phyloP scores from a whole-genome alignment of 768 basidiomycete genomes.

The Multifurca ochricompacta region DNA sequence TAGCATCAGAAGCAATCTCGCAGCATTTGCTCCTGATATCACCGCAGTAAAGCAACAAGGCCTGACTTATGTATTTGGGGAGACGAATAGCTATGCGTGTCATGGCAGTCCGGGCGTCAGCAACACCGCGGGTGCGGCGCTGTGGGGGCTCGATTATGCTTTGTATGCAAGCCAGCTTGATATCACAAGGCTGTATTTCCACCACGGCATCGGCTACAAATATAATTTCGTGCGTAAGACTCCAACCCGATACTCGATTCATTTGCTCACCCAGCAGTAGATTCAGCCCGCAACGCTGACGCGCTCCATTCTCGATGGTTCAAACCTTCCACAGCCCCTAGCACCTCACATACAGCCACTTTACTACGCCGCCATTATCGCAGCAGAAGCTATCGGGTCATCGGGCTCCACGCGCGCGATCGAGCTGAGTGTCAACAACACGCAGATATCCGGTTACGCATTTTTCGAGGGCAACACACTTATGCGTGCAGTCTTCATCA shows the following conservation, averaged over 20 bases:
- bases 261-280: constrained; percentile 29
- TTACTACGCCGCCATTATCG: constrained; percentile 59
- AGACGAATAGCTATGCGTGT: constrained; percentile 32
- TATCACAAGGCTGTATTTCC: constrained; percentile 50
- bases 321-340: constrained; percentile 39
- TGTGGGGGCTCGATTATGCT: constrained; percentile 62
- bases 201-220: constrained; percentile 64
- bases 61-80: constrained; percentile 48
- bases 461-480: constrained; percentile 43
- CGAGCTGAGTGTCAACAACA: constrained; percentile 43
- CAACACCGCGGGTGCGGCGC: constrained; percentile 60
- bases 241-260: not conserved
- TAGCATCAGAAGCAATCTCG: constrained; percentile 46
- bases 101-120: constrained; percentile 47
- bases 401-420: constrained; percentile 35
- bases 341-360: constrained; percentile 56
- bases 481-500: constrained; percentile 48
- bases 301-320: constrained; percentile 49
- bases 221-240: constrained; percentile 45
- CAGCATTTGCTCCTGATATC: constrained; percentile 46
- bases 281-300: constrained; percentile 57
- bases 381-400: constrained; percentile 48
- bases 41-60: constrained; percentile 37
- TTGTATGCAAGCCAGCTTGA: constrained; percentile 51
- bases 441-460: constrained; percentile 51